These are phyloP conservation scores for Amyloporia xantha DNA, from an alignment of 768 basidiomycete genomes.

Conservation along the genomic window DNA sequence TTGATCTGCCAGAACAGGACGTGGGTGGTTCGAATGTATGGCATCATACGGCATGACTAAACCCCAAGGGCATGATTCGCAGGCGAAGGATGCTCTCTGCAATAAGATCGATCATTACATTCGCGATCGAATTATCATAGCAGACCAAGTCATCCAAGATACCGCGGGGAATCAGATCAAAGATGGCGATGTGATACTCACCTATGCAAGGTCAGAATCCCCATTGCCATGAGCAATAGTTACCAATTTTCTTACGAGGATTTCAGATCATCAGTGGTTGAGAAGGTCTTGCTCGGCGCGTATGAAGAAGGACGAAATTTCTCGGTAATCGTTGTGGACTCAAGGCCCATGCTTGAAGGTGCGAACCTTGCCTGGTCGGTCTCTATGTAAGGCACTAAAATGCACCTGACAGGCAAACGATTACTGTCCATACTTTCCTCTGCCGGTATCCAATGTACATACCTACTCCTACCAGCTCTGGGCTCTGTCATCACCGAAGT, in stretches of 20 bases:
- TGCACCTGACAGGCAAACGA: conserved; percentile 56
- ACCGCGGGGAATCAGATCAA: conserved; percentile 90
- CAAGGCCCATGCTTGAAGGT: conserved; percentile 93
- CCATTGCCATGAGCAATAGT: background rate
- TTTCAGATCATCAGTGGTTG: conserved; percentile 85
- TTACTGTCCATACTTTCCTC: conserved; percentile 64
- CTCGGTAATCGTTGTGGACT: conserved; percentile 90
- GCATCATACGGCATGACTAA: background rate
- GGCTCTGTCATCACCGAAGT: conserved; percentile 75
- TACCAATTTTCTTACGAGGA: conserved; percentile 1
- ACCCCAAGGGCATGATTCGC: conserved; percentile 1
- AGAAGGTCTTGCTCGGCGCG: conserved; percentile 79
- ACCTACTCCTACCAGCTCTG: conserved; percentile 83
- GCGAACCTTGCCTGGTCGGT: background rate
- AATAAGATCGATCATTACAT: conserved; percentile 89
- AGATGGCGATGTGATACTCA: conserved; percentile 86
- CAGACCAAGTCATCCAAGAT: conserved; percentile 89
- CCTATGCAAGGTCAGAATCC: conserved; percentile 73
- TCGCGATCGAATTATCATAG: conserved; percentile 86
- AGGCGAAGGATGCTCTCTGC: conserved; percentile 87
- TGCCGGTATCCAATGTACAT: conserved; percentile 77
- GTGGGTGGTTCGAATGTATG: conserved; percentile 39
- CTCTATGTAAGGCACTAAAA: background rate
- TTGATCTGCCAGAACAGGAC: conserved; percentile 93
- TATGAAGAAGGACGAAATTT: conserved; percentile 70